These are phyloP conservation scores for Isoetes taiwanensis DNA, from an alignment of 75 land plant species.

Conservation along the genomic window DNA sequence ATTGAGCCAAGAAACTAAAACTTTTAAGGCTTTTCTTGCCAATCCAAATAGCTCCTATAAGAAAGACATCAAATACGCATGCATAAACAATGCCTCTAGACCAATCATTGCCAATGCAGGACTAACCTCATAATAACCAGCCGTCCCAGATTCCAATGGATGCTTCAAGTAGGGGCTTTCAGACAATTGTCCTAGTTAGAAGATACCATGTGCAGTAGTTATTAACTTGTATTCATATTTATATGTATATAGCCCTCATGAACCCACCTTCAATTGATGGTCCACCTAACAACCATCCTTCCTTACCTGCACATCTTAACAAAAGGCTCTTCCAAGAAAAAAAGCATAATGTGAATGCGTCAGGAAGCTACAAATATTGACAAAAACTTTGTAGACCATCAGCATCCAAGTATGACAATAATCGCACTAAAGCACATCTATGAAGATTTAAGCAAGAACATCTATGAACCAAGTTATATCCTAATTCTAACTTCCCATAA, in stretches of 20 bases:
- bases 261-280: constrained; percentile 16
- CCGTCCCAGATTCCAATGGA: constrained; percentile 19
- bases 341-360: no score
- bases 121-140: constrained; percentile 26
- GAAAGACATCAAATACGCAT: background rate
- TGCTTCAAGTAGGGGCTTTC: constrained; percentile 28
- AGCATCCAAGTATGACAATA: no score
- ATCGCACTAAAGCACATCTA: no score
- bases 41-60: background rate
- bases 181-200: constrained; percentile 21
- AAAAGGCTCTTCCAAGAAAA: constrained; percentile 15
- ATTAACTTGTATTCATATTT: background rate
- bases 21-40: no score
- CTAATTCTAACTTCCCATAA: no score
- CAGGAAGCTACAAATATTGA: no score
- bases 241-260: background rate
- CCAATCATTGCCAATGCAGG: background rate
- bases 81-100: background rate
- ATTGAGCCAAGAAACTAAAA: no score
- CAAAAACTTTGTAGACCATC: no score
- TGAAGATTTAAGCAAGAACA: no score
- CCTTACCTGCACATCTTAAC: constrained; percentile 18
- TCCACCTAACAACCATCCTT: constrained; percentile 27
- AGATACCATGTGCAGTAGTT: background rate
- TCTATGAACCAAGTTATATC: no score